Evolutionary conservation across 495 filamentous ascomycete species (phyloP).

Genomic region (Aspergillus sclerotiicarbonarius): DNA sequence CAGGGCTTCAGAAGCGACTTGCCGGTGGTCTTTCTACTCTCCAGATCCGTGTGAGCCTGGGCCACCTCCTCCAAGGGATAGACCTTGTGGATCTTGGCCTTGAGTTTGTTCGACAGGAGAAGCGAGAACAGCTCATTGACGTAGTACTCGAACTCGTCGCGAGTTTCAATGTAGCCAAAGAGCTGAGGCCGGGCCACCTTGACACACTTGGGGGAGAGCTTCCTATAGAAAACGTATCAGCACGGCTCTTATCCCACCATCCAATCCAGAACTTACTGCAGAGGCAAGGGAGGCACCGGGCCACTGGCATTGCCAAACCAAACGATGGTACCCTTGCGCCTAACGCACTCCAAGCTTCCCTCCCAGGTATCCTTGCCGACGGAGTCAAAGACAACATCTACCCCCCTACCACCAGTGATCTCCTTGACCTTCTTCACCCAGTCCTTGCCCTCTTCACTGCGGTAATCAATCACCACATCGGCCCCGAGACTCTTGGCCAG

Average conservation of each 20-base stretch:
- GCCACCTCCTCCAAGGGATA: conserved; percentile 79
- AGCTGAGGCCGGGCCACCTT: conserved; percentile 75
- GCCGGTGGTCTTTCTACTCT: conserved; percentile 78
- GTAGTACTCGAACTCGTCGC: conserved; percentile 75
- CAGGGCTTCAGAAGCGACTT: conserved; percentile 55
- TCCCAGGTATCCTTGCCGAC: conserved; percentile 91
- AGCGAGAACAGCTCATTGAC: conserved; percentile 70
- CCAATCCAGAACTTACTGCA: conserved; percentile 45
- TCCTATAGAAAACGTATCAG: conserved; percentile 23
- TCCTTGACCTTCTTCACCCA: conserved; percentile 65
- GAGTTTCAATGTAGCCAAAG: conserved; percentile 69
- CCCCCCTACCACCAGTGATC: conserved; percentile 68
- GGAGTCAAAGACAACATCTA: conserved; percentile 81
- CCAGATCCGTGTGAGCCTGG: conserved; percentile 76
- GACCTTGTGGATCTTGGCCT: conserved; percentile 71
- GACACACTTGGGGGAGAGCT: conserved; percentile 73
- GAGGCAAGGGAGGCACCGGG: conserved; percentile 69
- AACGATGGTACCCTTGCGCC: conserved; percentile 78
- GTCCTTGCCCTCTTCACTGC: conserved; percentile 61
- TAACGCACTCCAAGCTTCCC: conserved; percentile 70
- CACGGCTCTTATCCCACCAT: background rate
- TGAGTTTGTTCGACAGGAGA: conserved; percentile 64
- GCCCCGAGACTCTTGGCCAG: conserved; percentile 68
- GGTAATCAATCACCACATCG: conserved; percentile 70
- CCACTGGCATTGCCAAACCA: conserved; percentile 90